These are phyloP conservation scores for Camellia sinensis DNA, from an alignment of 148 eudicot species.

Conservation along the genomic window DNA sequence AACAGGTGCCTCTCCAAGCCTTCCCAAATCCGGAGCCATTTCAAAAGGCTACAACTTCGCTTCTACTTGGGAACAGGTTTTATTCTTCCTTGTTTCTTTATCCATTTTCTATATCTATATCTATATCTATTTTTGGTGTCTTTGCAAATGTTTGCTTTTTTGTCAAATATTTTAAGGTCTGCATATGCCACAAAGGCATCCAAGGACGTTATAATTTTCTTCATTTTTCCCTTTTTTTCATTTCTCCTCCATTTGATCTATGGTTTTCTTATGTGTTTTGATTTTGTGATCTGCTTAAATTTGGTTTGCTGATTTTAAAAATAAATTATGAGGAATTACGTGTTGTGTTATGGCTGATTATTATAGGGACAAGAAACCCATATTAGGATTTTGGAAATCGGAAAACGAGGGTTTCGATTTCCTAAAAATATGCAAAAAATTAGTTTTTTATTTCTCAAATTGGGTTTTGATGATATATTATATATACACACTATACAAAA, in stretches of 20 bases:
- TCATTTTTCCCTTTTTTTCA: neutral
- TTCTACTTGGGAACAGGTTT: constrained; percentile 93
- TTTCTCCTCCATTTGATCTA: neutral
- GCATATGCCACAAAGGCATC: too few relatives aligned
- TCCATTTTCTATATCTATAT: neutral
- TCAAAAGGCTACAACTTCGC: constrained; percentile 86
- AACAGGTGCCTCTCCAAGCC: constrained; percentile 31
- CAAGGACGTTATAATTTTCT: too few relatives aligned
- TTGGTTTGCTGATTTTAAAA: neutral
- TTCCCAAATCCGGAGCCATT: constrained; percentile 69
- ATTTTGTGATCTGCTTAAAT: neutral
- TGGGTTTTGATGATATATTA: too few relatives aligned
- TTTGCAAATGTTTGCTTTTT: too few relatives aligned
- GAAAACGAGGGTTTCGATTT: neutral
- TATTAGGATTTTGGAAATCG: neutral
- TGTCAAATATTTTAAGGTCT: too few relatives aligned
- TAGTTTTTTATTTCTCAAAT: too few relatives aligned
- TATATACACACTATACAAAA: too few relatives aligned
- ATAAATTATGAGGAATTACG: neutral
- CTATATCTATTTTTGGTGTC: too few relatives aligned
- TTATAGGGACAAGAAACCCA: too few relatives aligned
- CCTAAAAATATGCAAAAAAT: too few relatives aligned
- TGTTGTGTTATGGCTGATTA: too few relatives aligned
- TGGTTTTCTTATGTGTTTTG: neutral
- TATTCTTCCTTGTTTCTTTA: neutral